These are phyloP conservation scores for Nigrograna mackinnonii DNA, from an alignment of 2,329 filamentous ascomycete genomes.

Conservation along the genomic window DNA sequence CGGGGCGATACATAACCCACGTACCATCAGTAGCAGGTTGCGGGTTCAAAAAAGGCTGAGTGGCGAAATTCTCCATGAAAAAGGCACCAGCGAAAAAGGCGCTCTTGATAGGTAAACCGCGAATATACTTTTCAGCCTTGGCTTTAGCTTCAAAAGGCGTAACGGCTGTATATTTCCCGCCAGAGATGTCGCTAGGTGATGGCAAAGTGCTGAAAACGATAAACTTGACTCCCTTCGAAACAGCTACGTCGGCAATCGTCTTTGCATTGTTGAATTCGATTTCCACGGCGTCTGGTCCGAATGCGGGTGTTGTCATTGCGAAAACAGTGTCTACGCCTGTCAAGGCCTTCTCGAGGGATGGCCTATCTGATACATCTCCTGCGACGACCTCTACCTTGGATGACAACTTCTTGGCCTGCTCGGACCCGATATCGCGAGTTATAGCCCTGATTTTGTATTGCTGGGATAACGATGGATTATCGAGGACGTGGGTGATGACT, in stretches of 20 bases:
- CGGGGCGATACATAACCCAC: conserved; percentile 20
- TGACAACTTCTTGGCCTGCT: conserved; percentile 33
- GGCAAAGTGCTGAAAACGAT: conserved; percentile 47
- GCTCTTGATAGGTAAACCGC: conserved; percentile 36
- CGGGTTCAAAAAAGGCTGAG: conserved; percentile 25
- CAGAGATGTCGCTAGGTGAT: conserved; percentile 30
- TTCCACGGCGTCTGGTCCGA: conserved; percentile 12
- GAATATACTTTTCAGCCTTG: conserved; percentile 54
- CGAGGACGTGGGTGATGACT: neutral
- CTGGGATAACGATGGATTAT: neutral
- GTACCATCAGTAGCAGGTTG: conserved; percentile 32
- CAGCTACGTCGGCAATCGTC: conserved; percentile 42
- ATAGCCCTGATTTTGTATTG: conserved; percentile 33
- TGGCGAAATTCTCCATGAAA: conserved; percentile 16
- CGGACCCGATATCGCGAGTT: conserved; percentile 29
- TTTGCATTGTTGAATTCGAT: conserved; percentile 35
- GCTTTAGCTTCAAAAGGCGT: conserved; percentile 49
- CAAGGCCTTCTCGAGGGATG: conserved; percentile 47
- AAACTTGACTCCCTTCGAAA: conserved; percentile 40
- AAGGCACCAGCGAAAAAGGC: conserved; percentile 14
- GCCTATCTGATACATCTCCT: conserved; percentile 45
- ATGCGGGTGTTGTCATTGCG: conserved; percentile 47
- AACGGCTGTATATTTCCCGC: conserved; percentile 38
- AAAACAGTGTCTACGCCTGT: conserved; percentile 54
- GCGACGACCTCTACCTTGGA: conserved; percentile 39